Conservation (phyloP, 805 yeast species). For the Ogataea minuta region DNA sequence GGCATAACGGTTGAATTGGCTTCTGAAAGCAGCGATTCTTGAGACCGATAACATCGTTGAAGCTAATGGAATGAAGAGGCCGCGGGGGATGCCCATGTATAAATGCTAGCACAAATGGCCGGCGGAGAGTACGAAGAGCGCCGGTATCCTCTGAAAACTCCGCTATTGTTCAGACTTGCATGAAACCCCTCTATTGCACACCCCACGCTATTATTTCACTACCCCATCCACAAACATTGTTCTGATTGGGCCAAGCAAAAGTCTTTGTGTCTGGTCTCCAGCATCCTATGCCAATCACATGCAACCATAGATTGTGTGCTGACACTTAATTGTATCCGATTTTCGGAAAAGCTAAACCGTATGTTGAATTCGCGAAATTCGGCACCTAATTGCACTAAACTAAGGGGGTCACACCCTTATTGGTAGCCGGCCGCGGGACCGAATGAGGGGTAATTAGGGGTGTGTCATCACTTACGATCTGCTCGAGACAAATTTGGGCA, state of each 20-base stretch:
- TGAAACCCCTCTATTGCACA: slow-evolving; percentile 7
- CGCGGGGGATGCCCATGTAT: slow-evolving; percentile 4
- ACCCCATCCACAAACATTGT: slow-evolving; percentile 4
- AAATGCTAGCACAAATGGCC: not conserved
- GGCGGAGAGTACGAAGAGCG: slow-evolving; percentile 1
- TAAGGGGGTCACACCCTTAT: not conserved
- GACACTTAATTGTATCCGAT: slow-evolving; percentile 1
- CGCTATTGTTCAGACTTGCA: slow-evolving; percentile 1
- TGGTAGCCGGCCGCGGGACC: slow-evolving; percentile 5
- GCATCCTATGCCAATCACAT: slow-evolving; percentile 7
- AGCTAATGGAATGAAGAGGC: slow-evolving; percentile 1
- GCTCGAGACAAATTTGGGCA: too few species aligned
- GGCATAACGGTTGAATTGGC: slow-evolving; percentile 5
- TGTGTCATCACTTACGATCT: not conserved
- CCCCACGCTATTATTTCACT: slow-evolving; percentile 11
- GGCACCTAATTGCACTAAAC: too few species aligned
- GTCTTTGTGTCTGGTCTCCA: slow-evolving; percentile 4
- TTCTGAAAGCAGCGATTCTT: slow-evolving; percentile 12
- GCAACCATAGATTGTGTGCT: slow-evolving; percentile 4
- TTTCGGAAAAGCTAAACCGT: too few species aligned
- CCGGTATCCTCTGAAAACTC: slow-evolving; percentile 9
- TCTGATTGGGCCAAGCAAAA: slow-evolving; percentile 6
- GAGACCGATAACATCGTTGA: slow-evolving; percentile 10
- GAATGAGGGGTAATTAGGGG: slow-evolving; percentile 4
- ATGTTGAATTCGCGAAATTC: too few species aligned